A percentile compares a stretch with the other conserved stretches of the same genome.
Conservation (phyloP, 1,139 yeast species). For the Pichia sp. region DNA sequence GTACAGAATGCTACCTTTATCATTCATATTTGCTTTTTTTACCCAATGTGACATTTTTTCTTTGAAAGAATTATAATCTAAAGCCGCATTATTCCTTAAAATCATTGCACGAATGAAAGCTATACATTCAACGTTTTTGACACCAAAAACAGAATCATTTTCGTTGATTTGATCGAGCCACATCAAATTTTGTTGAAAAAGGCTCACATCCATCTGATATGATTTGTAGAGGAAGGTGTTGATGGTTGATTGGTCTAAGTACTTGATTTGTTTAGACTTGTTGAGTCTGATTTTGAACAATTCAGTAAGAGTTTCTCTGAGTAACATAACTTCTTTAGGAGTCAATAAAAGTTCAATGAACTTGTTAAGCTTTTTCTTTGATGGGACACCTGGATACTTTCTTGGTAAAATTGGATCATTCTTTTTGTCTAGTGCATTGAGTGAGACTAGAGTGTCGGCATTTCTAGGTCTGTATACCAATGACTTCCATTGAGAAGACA, state of each 20-base stretch:
- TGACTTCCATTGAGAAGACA: constrained; percentile 29
- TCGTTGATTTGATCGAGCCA: constrained; percentile 8
- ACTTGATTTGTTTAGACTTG: constrained; percentile 4
- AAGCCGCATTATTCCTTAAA: constrained; percentile 3
- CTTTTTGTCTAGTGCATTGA: constrained; percentile 39
- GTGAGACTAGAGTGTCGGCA: constrained; percentile 40
- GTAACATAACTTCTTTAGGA: constrained; percentile 23
- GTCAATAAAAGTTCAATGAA: constrained; percentile 26
- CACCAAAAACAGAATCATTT: constrained; percentile 9
- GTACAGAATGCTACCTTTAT: constrained; percentile 7
- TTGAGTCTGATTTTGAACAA: constrained; percentile 8
- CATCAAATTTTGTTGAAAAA: constrained; percentile 13
- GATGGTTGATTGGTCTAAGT: constrained; percentile 13
- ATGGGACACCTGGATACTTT: constrained; percentile 28
- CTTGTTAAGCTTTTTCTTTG: constrained; percentile 25
- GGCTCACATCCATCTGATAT: constrained; percentile 16
- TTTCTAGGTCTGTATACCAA: constrained; percentile 37
- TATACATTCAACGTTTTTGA: constrained; percentile 19
- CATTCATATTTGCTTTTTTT: constrained; percentile 10
- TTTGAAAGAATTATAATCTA: constrained; percentile 6
- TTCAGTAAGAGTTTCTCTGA: constrained; percentile 5
- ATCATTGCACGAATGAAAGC: constrained; percentile 18
- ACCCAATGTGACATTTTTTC: constrained; percentile 12
- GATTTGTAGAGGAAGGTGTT: constrained; percentile 20
- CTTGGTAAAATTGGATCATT: constrained; percentile 33